Base-by-base conservation (phyloP, 306 rosid genomes). In the Castanea crenata region DNA sequence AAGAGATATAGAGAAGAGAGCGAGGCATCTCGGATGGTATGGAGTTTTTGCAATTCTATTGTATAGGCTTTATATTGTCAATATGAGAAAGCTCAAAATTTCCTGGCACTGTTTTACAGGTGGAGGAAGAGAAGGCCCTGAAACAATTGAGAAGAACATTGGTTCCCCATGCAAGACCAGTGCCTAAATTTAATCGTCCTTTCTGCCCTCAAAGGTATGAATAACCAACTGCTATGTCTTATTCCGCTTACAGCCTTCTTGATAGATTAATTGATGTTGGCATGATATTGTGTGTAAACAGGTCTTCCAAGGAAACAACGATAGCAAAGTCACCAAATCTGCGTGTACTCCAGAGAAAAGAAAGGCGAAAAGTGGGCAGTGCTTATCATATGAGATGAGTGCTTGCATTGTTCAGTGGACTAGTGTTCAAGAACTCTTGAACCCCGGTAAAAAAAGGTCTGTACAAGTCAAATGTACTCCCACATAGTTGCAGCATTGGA, bases 1-100 rank as follows among this genome's bases (percentile, higher is more conserved):
- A 96, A 96, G 82, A 87, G 99, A 83, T 89, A 93, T 73, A 89
- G 99, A 89, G 99, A 96, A 73, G 97, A 96, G 83, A 93, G 92
- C 18, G 99, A 96, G 32, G 93, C 94, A 77, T 98, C 85, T 71
- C 89, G 68, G 64, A 88, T 90, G 99, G 99, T 95, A 84, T 21
- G 84, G 27, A 16, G 12, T 71, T 32, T 15, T 57, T 9, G 63
- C 51, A 62, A 8, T 3, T 49, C 27, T 69, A 55, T 58, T 75
- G 59, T 59, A 55, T 4, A 52, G 18, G 78, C 21, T 61, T 29
- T 51, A 78, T 51, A 78, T 19, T 25, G 21, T 49, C 44, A 71
- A 29, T 14, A 44, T 12, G 15, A 13, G 6, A 21, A 20, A 27
- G 59, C 76, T 31, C 6, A 29, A 4, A 29, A 10, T 4, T 25